Percentiles rank a stretch among this genome's conserved stretches.
These are phyloP conservation scores for Carex parvula DNA, from an alignment of 176 grass and related monocot genomes.

Conservation along the genomic window DNA sequence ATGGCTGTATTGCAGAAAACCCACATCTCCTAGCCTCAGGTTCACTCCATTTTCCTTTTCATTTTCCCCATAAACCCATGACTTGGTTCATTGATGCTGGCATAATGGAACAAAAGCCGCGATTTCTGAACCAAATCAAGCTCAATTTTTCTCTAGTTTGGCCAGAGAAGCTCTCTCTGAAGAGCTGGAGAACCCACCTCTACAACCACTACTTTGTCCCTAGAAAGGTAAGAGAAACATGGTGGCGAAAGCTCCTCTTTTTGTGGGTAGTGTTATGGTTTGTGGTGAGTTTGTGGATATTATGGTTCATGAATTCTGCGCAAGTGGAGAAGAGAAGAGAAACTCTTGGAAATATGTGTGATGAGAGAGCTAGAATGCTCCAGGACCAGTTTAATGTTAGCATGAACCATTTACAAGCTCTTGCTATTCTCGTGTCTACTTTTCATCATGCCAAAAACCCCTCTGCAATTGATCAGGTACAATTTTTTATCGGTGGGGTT, in stretches of 20 bases:
- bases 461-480: slow-evolving; percentile 92
- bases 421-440: slow-evolving; percentile 89
- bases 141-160: slow-evolving; percentile 30
- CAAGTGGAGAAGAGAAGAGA: slow-evolving; percentile 59
- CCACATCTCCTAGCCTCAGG: background rate
- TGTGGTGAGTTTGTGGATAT: slow-evolving; percentile 18
- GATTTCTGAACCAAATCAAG: slow-evolving; percentile 30
- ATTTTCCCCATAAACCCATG: slow-evolving; percentile 34
- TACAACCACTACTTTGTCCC: slow-evolving; percentile 41
- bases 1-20: slow-evolving; percentile 26
- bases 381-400: slow-evolving; percentile 99
- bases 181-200: slow-evolving; percentile 46
- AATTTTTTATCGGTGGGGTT: background rate
- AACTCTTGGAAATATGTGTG: slow-evolving; percentile 79
- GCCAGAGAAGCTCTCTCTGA: slow-evolving; percentile 51
- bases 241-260: slow-evolving; percentile 38
- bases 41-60: slow-evolving; percentile 13
- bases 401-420: slow-evolving; percentile 96
- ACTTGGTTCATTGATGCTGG: slow-evolving; percentile 48
- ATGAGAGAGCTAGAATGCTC: slow-evolving; percentile 90
- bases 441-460: slow-evolving; percentile 85
- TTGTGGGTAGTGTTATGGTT: slow-evolving; percentile 42
- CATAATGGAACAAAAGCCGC: slow-evolving; percentile 41
- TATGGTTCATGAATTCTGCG: slow-evolving; percentile 24
- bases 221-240: slow-evolving; percentile 36